Evolutionary conservation across 177 flowering plant genomes (phyloP), one percentile per base, ranked within the genome.

Genomic region (Vitis hybrid): DNA sequence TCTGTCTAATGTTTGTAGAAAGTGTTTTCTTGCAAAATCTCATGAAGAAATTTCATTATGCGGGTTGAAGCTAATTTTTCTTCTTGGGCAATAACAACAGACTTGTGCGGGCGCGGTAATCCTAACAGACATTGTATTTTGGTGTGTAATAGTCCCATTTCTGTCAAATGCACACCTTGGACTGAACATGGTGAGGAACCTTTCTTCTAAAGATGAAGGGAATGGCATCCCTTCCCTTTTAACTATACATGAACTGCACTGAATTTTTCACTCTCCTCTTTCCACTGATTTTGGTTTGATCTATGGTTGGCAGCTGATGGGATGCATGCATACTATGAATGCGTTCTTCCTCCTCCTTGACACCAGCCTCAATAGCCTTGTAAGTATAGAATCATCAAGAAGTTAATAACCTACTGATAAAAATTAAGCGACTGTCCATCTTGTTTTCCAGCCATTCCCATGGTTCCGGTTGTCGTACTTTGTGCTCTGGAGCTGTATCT

Each of bases 61-160:
- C 8, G 60, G 15, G 22, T 60, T 73, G 60, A 60, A 33, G 15
- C 61, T 62, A 48, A 51, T 58, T 10, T 31, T 50, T 19, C 61
- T 56, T 51, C 50, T 63, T 62, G 26, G 7, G 10, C 26, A 22
- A 8, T 67, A 6, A 1, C 49, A 56, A 67, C 81, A 90, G 95
- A 83, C 84, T 56, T 78, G 89, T 82, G 92, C 84, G 72, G 97
- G 97, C 29, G 92, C 93, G 57, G 87, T 84, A n/a, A 39, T 91
- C 63, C 77, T 88, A 31, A 89, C 92, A 53, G 94, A 91, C 73
- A 52, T 89, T 19, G 87, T 91, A 15, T 89, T 89, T 76, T 91
- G 97, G 97, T 76, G 81, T 50, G 56, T 91, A 15, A 76, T 88
- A 7, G 81, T 87, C 62, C 93, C 94, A 29, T 87, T 91, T 74